Evolutionary conservation across 2,329 filamentous ascomycete genomes (phyloP).

Genomic region (Colletotrichum graminicola): DNA sequence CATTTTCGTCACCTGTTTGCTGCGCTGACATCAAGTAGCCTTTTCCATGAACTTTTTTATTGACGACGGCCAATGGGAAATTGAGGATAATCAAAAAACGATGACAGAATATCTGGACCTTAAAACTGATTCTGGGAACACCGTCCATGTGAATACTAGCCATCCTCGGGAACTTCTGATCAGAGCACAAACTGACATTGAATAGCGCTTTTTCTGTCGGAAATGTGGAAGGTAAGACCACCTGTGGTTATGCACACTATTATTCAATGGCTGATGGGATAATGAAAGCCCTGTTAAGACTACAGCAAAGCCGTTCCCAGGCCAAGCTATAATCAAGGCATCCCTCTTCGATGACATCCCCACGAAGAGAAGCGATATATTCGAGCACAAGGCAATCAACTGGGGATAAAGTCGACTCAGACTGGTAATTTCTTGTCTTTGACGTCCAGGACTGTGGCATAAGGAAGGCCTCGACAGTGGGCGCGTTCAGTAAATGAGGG

Average conservation of each 20-base stretch:
- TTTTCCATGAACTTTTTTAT: conserved; percentile 33
- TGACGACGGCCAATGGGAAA: conserved; percentile 18
- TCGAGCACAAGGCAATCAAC: conserved; percentile 4
- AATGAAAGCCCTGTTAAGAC: conserved; percentile 21
- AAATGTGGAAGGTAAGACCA: conserved; percentile 31
- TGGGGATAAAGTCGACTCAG: neutral
- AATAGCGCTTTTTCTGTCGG: conserved; percentile 30
- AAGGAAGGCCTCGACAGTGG: neutral
- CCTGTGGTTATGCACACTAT: neutral
- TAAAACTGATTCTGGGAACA: conserved; percentile 32
- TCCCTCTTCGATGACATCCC: conserved; percentile 37
- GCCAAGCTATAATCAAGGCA: conserved; percentile 27
- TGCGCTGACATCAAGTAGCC: neutral
- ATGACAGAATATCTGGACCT: conserved; percentile 29
- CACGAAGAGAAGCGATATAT: conserved; percentile 11
- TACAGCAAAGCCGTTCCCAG: neutral
- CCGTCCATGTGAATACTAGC: conserved; percentile 18
- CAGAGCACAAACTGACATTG: neutral
- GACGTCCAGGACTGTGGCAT: too few species aligned
- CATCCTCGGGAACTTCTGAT: too few species aligned
- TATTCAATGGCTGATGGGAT: neutral
- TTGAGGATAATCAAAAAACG: conserved; percentile 19
- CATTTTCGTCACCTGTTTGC: neutral
- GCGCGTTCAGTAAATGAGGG: neutral
- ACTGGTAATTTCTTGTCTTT: neutral